phyloP scores from a whole-genome alignment of 306 rosid genomes.

The Ziziphus jujuba region DNA sequence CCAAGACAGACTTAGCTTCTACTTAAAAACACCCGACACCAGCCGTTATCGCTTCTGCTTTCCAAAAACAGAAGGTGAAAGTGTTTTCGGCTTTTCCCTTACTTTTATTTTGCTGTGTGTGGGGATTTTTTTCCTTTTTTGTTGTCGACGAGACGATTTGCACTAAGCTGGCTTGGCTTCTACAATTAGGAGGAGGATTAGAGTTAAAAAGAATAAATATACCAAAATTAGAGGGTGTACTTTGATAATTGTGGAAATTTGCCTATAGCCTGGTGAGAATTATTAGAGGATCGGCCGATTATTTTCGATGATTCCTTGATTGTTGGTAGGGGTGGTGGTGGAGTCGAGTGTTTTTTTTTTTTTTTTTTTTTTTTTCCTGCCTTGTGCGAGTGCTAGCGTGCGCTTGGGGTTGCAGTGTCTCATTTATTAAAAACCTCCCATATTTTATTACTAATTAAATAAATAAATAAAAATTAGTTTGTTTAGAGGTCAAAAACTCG shows the following conservation, averaged over 20 bases:
- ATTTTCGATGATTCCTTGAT: slow-evolving; percentile 4
- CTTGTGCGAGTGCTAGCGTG: slow-evolving; percentile 21
- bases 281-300: too few species aligned
- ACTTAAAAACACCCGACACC: not conserved
- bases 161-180: too few species aligned
- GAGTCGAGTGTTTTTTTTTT: not conserved
- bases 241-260: too few species aligned
- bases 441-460: not conserved
- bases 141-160: too few species aligned
- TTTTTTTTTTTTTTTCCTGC: not conserved
- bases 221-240: too few species aligned
- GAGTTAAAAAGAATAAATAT: not conserved
- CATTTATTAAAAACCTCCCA: not conserved
- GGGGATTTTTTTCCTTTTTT: too few species aligned
- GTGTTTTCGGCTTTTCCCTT: too few species aligned
- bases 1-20: not conserved
- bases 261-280: too few species aligned
- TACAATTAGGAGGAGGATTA: not conserved
- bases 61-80: too few species aligned
- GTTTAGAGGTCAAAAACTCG: too few species aligned
- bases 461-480: too few species aligned
- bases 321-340: slow-evolving; percentile 22
- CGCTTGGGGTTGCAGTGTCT: slow-evolving; percentile 1
- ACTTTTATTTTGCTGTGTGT: too few species aligned
- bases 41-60: not conserved